These are phyloP conservation scores for Dactylis glomerata DNA, from an alignment of 176 grass and related monocot species.

Conservation along the genomic window DNA sequence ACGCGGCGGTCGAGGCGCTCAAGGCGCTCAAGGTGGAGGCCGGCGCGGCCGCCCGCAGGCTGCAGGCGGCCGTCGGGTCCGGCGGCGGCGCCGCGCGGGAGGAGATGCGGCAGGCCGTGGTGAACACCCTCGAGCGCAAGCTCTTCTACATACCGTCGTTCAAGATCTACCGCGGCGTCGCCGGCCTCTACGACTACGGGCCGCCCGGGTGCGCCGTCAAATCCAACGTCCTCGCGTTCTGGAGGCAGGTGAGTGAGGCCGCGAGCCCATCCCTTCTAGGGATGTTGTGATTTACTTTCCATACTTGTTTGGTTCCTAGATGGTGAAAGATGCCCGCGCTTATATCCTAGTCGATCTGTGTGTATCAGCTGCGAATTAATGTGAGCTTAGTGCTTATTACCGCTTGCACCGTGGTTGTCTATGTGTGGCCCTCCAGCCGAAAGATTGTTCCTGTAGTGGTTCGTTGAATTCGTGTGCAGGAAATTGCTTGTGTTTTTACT, in stretches of 20 bases:
- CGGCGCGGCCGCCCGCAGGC: slow-evolving; percentile 48
- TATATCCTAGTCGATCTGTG: background rate
- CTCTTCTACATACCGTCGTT: slow-evolving; percentile 79
- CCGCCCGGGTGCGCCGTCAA: slow-evolving; percentile 78
- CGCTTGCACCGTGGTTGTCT: background rate
- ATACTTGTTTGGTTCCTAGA: background rate
- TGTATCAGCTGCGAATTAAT: background rate
- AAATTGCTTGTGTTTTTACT: background rate
- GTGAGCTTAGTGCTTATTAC: background rate
- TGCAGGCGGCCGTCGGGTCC: slow-evolving; percentile 32
- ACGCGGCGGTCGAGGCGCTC: slow-evolving; percentile 55
- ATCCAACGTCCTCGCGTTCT: slow-evolving; percentile 73
- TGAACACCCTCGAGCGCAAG: slow-evolving; percentile 75
- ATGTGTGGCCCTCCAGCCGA: background rate
- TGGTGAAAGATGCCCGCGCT: background rate
- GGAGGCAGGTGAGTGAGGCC: slow-evolving; percentile 63
- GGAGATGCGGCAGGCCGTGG: slow-evolving; percentile 66
- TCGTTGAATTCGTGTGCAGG: background rate
- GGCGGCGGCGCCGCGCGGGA: slow-evolving; percentile 42
- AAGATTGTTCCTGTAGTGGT: background rate
- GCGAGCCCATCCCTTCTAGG: background rate
- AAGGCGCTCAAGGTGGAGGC: slow-evolving; percentile 59
- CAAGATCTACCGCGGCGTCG: slow-evolving; percentile 91
- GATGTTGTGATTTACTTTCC: background rate
- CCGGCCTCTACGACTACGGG: slow-evolving; percentile 78